phyloP scores from a whole-genome alignment of 2,329 filamentous ascomycete genomes.

The Sporothrix pseudoabietina region DNA sequence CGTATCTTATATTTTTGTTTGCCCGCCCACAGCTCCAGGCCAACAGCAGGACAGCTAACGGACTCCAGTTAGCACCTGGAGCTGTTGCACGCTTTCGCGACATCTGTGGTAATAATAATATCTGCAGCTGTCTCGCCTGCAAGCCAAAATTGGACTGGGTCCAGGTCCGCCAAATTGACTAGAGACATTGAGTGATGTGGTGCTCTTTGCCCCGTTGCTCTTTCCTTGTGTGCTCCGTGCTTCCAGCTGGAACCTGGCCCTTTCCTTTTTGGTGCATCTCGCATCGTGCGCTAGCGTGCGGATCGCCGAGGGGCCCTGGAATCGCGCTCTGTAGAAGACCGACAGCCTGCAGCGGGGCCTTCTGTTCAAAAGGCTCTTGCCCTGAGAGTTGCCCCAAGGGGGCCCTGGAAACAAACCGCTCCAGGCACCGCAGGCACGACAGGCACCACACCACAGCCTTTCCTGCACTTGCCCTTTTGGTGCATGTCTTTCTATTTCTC shows the following conservation, averaged over 20 bases:
- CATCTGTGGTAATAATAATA: constrained; percentile 3
- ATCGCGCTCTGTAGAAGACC: not conserved
- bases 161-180: not conserved
- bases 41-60: not conserved
- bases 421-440: constrained; percentile 11
- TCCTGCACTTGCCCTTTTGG: constrained; percentile 25
- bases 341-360: not conserved
- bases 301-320: constrained; percentile 17
- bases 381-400: not conserved
- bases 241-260: constrained; percentile 1
- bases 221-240: not conserved
- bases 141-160: constrained; percentile 3
- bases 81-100: not conserved
- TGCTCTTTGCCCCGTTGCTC: not conserved
- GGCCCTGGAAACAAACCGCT: not conserved
- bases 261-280: constrained; percentile 21
- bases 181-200: not conserved
- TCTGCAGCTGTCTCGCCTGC: constrained; percentile 23
- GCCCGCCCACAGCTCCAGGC: not conserved
- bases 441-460: not conserved
- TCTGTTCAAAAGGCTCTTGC: not conserved
- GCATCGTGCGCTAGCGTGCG: constrained; percentile 7
- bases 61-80: not conserved
- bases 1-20: not conserved
- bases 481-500: not conserved